phyloP scores from a whole-genome alignment of 495 filamentous ascomycete species.

The Cenococcum geophilum region DNA sequence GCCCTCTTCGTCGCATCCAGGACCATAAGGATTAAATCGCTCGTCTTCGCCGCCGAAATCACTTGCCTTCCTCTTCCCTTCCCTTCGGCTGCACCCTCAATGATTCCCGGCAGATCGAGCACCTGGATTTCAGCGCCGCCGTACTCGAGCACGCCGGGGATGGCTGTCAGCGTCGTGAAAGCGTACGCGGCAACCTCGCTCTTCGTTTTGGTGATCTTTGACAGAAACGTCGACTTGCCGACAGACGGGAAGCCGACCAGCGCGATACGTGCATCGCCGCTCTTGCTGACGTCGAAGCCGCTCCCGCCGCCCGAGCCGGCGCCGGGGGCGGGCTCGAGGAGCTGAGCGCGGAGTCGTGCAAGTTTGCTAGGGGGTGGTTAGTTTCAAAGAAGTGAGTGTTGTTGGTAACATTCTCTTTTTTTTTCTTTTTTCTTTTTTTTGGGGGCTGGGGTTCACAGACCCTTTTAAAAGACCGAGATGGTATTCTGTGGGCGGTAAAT shows the following conservation, averaged over 20 bases:
- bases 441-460: conserved; percentile 41
- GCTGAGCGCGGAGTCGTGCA: conserved; percentile 86
- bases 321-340: conserved; percentile 84
- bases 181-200: conserved; percentile 94
- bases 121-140: conserved; percentile 98
- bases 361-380: conserved; percentile 64
- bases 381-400: not conserved
- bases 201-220: conserved; percentile 98
- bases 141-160: conserved; percentile 96
- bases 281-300: conserved; percentile 97
- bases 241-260: conserved; percentile 98
- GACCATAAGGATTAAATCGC: conserved; percentile 94
- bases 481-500: conserved; percentile 63
- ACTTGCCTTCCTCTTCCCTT: conserved; percentile 96
- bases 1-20: conserved; percentile 95
- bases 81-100: conserved; percentile 92
- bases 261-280: conserved; percentile 93
- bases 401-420: not conserved
- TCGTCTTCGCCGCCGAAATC: conserved; percentile 98
- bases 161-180: conserved; percentile 97
- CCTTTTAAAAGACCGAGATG: conserved; percentile 97
- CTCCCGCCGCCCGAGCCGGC: conserved; percentile 62
- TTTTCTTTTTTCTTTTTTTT: too few relatives aligned
- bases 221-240: conserved; percentile 96
- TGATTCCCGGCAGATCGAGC: conserved; percentile 96